Percentiles rank a stretch among this genome's conserved stretches.
phyloP scores from a whole-genome alignment of 805 yeast genomes.

The Myxozyma monticola region DNA sequence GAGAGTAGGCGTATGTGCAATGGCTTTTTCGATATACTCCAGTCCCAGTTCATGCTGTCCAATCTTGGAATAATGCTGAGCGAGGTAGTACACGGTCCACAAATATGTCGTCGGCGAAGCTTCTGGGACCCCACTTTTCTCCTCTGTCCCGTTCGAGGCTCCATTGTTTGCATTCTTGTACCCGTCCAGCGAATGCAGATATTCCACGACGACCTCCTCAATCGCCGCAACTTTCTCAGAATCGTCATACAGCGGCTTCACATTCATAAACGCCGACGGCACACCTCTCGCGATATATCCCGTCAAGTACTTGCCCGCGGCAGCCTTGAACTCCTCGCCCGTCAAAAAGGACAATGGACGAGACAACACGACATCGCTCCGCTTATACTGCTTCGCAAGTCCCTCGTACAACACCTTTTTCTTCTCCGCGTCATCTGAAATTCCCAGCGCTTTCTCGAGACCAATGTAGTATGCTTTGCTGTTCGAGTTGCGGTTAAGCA shows the following conservation, averaged over 20 bases:
- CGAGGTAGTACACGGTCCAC: conserved; percentile 76
- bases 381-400: conserved; percentile 71
- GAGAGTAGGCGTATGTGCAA: conserved; percentile 75
- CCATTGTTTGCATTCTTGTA: conserved; percentile 22
- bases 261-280: conserved; percentile 84
- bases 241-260: conserved; percentile 73
- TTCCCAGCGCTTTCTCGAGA: conserved; percentile 65
- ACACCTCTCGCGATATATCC: conserved; percentile 74
- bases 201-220: conserved; percentile 55
- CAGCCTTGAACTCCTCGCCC: conserved; percentile 51
- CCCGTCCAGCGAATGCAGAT: conserved; percentile 33
- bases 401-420: conserved; percentile 64
- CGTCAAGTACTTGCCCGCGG: conserved; percentile 56
- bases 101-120: conserved; percentile 42
- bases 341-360: conserved; percentile 72
- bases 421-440: conserved; percentile 45
- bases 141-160: conserved; percentile 25
- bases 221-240: conserved; percentile 45
- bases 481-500: conserved; percentile 86
- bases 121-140: conserved; percentile 30
- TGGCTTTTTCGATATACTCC: conserved; percentile 58
- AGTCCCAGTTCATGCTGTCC: conserved; percentile 57
- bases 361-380: conserved; percentile 69
- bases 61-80: conserved; percentile 70
- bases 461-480: conserved; percentile 61